Base-by-base conservation (phyloP, 2,329 filamentous ascomycete genomes). In the Fonsecaea multimorphosa region DNA sequence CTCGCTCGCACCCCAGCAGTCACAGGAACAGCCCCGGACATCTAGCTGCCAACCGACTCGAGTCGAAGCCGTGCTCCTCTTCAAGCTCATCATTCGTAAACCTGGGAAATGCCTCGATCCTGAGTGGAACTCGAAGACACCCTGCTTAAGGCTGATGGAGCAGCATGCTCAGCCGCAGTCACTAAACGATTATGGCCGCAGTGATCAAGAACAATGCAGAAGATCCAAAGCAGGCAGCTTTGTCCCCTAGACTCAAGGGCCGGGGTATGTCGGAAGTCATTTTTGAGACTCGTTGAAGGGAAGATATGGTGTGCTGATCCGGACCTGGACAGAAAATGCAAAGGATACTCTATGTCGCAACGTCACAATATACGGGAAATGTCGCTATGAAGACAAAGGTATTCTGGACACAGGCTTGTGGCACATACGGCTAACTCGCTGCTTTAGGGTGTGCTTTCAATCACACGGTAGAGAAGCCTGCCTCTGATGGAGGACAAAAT, bases 331-430 rank as follows among this genome's bases (percentile, higher is more conserved):
- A 90, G 89, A 91, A 80, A 91, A 91, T 77, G 82, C 87, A 59
- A 96, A 94, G 80, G 93, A 96, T 76, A 96, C 92, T 6, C 85
- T 94, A 64, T 97, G 93, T 80, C 90, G 93, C 75, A 97, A 97
- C 79, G 90, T 97, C 68, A 86, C 93, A 68, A 96, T 97, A 73
- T 97, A 96, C 78, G 93, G 93, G 63, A 91, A 94, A 79, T 97
- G 93, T 78, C 90, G 92, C 70, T 96, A 93, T 79, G 91, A 96
- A 81, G 92, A 96, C 76, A 89, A 91, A 80, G 92, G 91, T 80
- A 75, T 66, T 64, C 34, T 55, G 7, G 44, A 46, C 38, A 29
- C 31, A 12, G 51, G 40, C 57, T 44, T 44, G 24, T 44, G 29
- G 31, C 32, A 56, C 44, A 34, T 32, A 32, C 22, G 36, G 22